phyloP scores from a whole-genome alignment of 768 basidiomycete species.

The Boletus rufocinnamomeus region DNA sequence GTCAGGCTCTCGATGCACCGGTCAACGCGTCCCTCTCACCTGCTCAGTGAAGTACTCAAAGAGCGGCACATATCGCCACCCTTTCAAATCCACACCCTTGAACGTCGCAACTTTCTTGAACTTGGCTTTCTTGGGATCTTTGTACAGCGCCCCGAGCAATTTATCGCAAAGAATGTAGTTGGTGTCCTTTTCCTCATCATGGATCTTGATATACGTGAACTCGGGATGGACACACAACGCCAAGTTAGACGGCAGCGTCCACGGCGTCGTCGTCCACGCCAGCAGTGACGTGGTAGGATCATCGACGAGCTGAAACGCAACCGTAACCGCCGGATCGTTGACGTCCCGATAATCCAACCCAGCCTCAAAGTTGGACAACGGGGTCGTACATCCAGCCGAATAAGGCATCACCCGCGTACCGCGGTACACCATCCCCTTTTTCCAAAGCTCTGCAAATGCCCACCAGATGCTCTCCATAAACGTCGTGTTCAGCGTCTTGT shows the following conservation, averaged over 20 bases:
- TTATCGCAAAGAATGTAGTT: slow-evolving; percentile 93
- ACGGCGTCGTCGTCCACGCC: slow-evolving; percentile 99
- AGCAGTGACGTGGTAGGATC: slow-evolving; percentile 88
- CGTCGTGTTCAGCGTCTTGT: slow-evolving; percentile 90
- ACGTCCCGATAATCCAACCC: slow-evolving; percentile 91
- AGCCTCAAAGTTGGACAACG: slow-evolving; percentile 97
- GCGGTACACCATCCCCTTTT: slow-evolving; percentile 89
- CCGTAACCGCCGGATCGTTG: slow-evolving; percentile 92
- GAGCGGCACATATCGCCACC: slow-evolving; percentile 92
- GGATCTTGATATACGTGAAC: slow-evolving; percentile 94
- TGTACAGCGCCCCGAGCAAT: slow-evolving; percentile 86
- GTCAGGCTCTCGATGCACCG: background rate
- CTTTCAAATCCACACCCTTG: slow-evolving; percentile 91
- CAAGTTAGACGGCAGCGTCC: slow-evolving; percentile 96
- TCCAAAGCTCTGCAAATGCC: slow-evolving; percentile 94
- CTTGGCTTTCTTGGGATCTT: slow-evolving; percentile 96
- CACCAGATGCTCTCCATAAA: slow-evolving; percentile 99
- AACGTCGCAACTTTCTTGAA: slow-evolving; percentile 89
- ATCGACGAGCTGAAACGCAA: slow-evolving; percentile 90
- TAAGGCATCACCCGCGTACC: slow-evolving; percentile 98
- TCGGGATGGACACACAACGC: slow-evolving; percentile 96
- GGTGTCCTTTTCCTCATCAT: slow-evolving; percentile 80
- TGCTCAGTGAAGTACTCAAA: slow-evolving; percentile 97
- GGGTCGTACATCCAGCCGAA: slow-evolving; percentile 94
- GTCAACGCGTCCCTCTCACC: slow-evolving; percentile 44